Base-by-base conservation (phyloP, 2,329 filamentous ascomycete species). In the Pleoardoris graminearum region DNA sequence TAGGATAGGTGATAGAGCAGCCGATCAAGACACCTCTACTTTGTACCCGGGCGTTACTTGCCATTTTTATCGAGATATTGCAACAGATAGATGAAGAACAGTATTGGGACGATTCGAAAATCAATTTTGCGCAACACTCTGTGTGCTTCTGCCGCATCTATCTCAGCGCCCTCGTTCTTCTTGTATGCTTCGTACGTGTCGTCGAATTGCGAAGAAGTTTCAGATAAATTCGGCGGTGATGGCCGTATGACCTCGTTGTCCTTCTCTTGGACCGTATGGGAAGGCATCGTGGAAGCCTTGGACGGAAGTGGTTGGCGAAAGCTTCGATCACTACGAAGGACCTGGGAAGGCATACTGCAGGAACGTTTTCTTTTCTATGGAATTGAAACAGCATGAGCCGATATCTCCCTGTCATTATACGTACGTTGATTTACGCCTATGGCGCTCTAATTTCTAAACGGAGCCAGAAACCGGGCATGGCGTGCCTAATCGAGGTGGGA, bases 1-100 rank as follows among this genome's bases (percentile, higher is more conserved):
- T 32, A 7, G 79, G 78, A 63, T 81, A 82, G 58, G 79, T 80
- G 65, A 80, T 75, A 0, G n/a, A n/a, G n/a, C n/a, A n/a, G n/a
- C n/a, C n/a, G n/a, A n/a, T n/a, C n/a, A n/a, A n/a, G n/a, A n/a
- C n/a, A n/a, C n/a, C n/a, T n/a, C n/a, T n/a, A n/a, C n/a, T n/a
- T n/a, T n/a, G n/a, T n/a, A n/a, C n/a, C n/a, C n/a, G n/a, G n/a
- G n/a, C n/a, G n/a, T n/a, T n/a, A n/a, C n/a, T n/a, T n/a, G n/a
- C 75, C 73, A 61, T 79, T 79, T 66, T 77, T 77, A 52, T 77
- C 74, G 3, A 77, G 65, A 51, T 76, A 72, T 49, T 76, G 74
- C 36, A 76, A 48, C 3, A 76, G 59, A 54, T 76, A 71, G 10
- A 57, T 68, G 51, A 71, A 63, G 57, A 70, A 70, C 0, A 71